phyloP scores from a whole-genome alignment of 2,329 filamentous ascomycete species.

The Aureobasidium pullulans region DNA sequence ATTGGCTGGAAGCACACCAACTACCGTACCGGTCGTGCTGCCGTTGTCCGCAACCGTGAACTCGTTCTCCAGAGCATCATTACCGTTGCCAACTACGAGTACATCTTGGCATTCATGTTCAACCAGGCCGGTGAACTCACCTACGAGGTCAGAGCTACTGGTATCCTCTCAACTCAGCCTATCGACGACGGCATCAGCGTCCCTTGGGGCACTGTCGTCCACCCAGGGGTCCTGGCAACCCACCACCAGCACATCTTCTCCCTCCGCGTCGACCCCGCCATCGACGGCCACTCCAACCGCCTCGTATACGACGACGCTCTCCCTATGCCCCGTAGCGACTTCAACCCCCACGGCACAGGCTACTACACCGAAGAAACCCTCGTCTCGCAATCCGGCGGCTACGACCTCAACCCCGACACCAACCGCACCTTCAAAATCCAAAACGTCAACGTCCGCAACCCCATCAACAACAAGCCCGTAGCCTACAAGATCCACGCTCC shows the following conservation, averaged over 20 bases:
- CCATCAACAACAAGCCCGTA: constrained; percentile 41
- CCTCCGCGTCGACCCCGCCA: constrained; percentile 41
- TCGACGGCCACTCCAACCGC: constrained; percentile 40
- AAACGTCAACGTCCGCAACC: constrained; percentile 37
- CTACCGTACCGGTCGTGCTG: constrained; percentile 58
- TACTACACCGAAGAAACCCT: constrained; percentile 43
- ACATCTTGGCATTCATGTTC: constrained; percentile 65
- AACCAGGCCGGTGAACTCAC: constrained; percentile 61
- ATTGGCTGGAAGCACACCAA: constrained; percentile 68
- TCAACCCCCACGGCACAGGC: constrained; percentile 50
- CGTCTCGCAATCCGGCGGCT: constrained; percentile 42
- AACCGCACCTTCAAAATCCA: constrained; percentile 45
- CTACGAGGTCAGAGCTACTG: constrained; percentile 62
- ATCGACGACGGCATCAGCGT: constrained; percentile 59
- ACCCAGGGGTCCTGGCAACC: constrained; percentile 59
- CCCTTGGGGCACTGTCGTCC: constrained; percentile 61
- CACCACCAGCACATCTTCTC: constrained; percentile 73
- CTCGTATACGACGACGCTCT: constrained; percentile 48
- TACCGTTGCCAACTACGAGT: constrained; percentile 66
- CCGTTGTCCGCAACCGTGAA: constrained; percentile 56
- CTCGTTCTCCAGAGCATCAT: constrained; percentile 63
- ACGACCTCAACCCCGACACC: constrained; percentile 38
- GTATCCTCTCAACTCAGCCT: constrained; percentile 60
- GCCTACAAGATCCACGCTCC: constrained; percentile 45
- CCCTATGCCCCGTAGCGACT: constrained; percentile 49